A percentile compares a stretch with the other conserved stretches of the same genome.
These are phyloP conservation scores for Metarhizium robertsii DNA, from an alignment of 2,329 filamentous ascomycete genomes.

Conservation along the genomic window DNA sequence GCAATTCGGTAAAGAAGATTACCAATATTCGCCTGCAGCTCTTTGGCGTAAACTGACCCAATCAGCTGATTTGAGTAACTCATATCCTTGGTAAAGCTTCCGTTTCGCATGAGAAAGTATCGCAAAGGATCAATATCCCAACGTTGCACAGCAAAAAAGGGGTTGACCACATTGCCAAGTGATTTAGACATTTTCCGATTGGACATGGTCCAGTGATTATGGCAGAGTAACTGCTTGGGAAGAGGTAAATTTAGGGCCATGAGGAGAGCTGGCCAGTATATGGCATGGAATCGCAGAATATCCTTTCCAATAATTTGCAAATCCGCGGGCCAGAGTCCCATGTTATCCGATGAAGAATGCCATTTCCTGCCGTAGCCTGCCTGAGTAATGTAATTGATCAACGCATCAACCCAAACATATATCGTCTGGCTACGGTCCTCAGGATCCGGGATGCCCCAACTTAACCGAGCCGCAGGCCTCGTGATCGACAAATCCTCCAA, in stretches of 20 bases:
- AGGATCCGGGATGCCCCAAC: conserved; percentile 85
- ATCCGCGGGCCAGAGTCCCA: conserved; percentile 78
- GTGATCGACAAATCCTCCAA: conserved; percentile 86
- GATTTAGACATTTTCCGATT: conserved; percentile 95
- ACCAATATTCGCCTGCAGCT: conserved; percentile 67
- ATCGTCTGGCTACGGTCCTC: conserved; percentile 80
- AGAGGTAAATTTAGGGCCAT: conserved; percentile 76
- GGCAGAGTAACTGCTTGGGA: conserved; percentile 72
- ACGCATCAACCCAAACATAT: conserved; percentile 95
- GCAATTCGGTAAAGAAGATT: conserved; percentile 69
- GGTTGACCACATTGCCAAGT: conserved; percentile 88
- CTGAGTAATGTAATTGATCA: conserved; percentile 87
- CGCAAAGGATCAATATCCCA: conserved; percentile 84
- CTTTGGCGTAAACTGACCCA: conserved; percentile 67
- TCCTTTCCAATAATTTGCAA: conserved; percentile 94
- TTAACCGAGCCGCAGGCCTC: conserved; percentile 64
- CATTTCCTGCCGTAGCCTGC: conserved; percentile 61
- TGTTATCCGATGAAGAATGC: conserved; percentile 52
- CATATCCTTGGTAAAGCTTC: conserved; percentile 66
- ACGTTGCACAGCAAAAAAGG: conserved; percentile 80
- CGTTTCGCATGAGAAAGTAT: conserved; percentile 78
- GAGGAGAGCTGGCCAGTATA: conserved; percentile 96
- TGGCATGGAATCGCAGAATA: conserved; percentile 89
- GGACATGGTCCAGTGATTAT: conserved; percentile 93
- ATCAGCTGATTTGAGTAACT: conserved; percentile 78